A percentile compares a stretch with the other conserved stretches of the same genome.
Evolutionary conservation across 202 grass and related monocot species (phyloP).

Genomic region (Miscanthus sacchariflorus): DNA sequence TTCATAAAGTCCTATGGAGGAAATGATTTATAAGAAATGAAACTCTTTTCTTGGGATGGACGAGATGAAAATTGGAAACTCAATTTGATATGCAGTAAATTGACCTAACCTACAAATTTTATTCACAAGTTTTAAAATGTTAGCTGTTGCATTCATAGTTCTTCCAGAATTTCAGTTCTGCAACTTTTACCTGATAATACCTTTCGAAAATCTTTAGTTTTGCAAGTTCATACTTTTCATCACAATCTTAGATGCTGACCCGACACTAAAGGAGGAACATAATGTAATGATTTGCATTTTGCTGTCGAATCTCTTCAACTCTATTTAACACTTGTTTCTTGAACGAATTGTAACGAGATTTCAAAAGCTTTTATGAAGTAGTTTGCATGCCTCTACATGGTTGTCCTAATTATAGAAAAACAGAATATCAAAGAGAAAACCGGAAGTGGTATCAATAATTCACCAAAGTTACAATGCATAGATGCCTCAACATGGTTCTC

Average conservation of each 20-base stretch:
- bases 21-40: not conserved
- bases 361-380: not conserved
- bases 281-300: not conserved
- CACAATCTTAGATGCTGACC: not conserved
- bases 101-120: not conserved
- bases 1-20: not conserved
- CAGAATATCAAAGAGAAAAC: conserved; percentile 5
- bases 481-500: not conserved
- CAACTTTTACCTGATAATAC: not conserved
- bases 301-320: not conserved
- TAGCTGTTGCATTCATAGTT: conserved; percentile 16
- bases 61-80: not conserved
- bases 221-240: not conserved
- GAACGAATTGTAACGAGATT: not conserved
- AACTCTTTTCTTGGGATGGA: not conserved
- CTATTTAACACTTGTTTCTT: not conserved
- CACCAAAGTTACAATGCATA: not conserved
- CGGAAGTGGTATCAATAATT: not conserved
- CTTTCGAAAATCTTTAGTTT: not conserved
- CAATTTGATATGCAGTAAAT: not conserved
- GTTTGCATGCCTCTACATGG: conserved; percentile 12
- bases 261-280: not conserved
- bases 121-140: not conserved
- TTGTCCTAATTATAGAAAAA: not conserved
- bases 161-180: not conserved